These are phyloP conservation scores for Colletotrichum orbiculare DNA, from an alignment of 2,329 filamentous ascomycete genomes.

Conservation along the genomic window DNA sequence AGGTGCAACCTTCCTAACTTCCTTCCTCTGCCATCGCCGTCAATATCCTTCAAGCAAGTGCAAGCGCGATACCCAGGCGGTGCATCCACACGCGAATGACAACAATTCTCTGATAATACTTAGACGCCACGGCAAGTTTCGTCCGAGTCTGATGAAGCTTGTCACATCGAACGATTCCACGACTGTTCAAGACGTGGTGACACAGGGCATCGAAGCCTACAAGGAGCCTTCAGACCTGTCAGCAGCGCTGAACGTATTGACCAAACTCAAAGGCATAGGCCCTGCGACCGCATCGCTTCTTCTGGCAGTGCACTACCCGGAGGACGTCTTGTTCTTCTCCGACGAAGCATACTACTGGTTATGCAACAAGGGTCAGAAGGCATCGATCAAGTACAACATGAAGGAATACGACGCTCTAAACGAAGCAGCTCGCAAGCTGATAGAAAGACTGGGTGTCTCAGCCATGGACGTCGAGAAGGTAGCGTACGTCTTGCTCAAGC, in stretches of 20 bases:
- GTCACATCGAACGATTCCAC: constrained; percentile 69
- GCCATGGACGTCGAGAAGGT: constrained; percentile 76
- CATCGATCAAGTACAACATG: constrained; percentile 73
- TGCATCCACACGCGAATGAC: too few relatives aligned
- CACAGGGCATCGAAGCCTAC: constrained; percentile 62
- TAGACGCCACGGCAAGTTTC: constrained; percentile 72
- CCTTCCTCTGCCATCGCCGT: not conserved
- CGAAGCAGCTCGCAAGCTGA: constrained; percentile 53
- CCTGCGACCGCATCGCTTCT: constrained; percentile 83
- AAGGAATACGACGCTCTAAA: constrained; percentile 75
- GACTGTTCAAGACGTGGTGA: constrained; percentile 59
- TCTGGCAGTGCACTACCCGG: constrained; percentile 71
- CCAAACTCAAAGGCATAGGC: constrained; percentile 77
- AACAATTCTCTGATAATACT: not conserved
- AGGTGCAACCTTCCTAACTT: constrained; percentile 45
- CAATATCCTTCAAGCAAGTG: not conserved
- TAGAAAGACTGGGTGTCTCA: constrained; percentile 61
- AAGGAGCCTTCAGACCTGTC: constrained; percentile 47
- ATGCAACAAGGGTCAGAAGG: constrained; percentile 62
- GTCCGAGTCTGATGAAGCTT: constrained; percentile 69
- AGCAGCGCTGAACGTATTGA: constrained; percentile 64
- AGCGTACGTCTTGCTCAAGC: constrained; percentile 74
- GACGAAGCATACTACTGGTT: constrained; percentile 84
- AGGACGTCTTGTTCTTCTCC: constrained; percentile 77
- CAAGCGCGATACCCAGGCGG: too few relatives aligned